These are phyloP conservation scores for Cordyceps pruinosa DNA, from an alignment of 2,329 filamentous ascomycete genomes.

Conservation along the genomic window DNA sequence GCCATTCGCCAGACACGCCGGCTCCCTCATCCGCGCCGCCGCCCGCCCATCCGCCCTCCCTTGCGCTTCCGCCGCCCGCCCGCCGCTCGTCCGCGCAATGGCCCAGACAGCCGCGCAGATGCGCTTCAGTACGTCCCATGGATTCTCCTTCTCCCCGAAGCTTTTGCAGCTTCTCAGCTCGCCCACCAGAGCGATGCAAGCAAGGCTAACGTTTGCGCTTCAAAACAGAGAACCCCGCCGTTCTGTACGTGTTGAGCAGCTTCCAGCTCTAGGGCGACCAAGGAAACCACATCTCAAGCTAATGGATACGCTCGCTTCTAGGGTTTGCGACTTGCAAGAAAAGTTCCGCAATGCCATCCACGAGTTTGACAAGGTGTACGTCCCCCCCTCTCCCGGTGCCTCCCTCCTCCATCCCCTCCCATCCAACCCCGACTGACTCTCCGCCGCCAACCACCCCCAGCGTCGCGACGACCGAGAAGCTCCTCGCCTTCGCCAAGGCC, in stretches of 20 bases:
- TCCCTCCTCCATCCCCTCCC: neutral
- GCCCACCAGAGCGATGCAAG: too few relatives aligned
- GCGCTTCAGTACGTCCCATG: slow-evolving; percentile 30
- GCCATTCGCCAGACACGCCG: neutral
- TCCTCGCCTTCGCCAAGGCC: slow-evolving; percentile 56
- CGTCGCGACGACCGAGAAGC: slow-evolving; percentile 59
- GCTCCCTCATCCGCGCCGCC: neutral
- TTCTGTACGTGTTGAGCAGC: slow-evolving; percentile 36
- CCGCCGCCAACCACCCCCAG: slow-evolving; percentile 29
- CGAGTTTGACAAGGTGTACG: slow-evolving; percentile 76
- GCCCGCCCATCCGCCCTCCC: neutral
- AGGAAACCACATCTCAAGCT: neutral
- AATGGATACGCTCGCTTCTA: slow-evolving; percentile 29
- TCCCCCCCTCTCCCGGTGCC: slow-evolving; percentile 1
- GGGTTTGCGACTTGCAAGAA: slow-evolving; percentile 91
- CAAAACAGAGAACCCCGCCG: slow-evolving; percentile 38
- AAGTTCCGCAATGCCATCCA: slow-evolving; percentile 80
- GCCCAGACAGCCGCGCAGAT: slow-evolving; percentile 17
- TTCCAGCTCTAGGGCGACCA: neutral
- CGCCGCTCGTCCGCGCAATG: slow-evolving; percentile 13
- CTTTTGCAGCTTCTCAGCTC: too few relatives aligned
- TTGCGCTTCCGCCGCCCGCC: neutral
- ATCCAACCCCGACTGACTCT: too few relatives aligned
- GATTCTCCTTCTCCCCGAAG: too few relatives aligned
- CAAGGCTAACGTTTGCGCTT: neutral